Evolutionary conservation across 306 rosid genomes (phyloP), one percentile per base, ranked within the genome.

Genomic region (Cucurbita ficifolia): DNA sequence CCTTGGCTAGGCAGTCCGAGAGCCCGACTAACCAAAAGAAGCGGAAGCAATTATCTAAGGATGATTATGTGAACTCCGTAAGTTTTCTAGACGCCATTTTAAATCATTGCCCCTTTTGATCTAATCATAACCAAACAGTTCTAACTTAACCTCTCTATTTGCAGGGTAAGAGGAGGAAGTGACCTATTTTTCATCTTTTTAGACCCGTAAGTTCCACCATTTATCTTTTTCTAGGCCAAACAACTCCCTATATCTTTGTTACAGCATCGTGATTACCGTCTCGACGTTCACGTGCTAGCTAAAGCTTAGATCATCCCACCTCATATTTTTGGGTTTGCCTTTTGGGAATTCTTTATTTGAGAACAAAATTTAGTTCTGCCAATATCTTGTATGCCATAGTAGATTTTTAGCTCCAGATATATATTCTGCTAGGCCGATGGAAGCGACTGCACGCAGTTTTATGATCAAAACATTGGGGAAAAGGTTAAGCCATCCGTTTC

Each of bases 161-260:
- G 83, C 89, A 94, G 97, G 99, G 96, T 24, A 91, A 91, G 87
- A 84, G 83, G 82, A 89, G 90, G 82, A 90, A 89, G 62, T 94
- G 82, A 86, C 71, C 8, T 0, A 46, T 24, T 21, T 19, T 46
- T 2, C 6, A 9, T 63, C 24, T 24, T 48, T 14, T 14, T 4
- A 8, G 42, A 45, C 40, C 19, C 42, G 54, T 67, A 67, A 65
- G 72, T 43, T 11, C 72, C 54, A 46, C 51, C 22, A 48, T 48
- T 69, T 22, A 22, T 48, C 12, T 48, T 22, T n/a, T 69, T 10
- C 17, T 7, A 22, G 73, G 40, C 13, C 24, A 14, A 69, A 68
- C 21, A 19, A 22, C 73, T 63, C 65, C 42, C 48, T 14, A 14
- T 14, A 67, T 69, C 56, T 69, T 69, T 22, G 21, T 67, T 68